Evolutionary conservation across 164 flowering plant species (phyloP), one percentile per base, ranked within the genome.

Genomic region (Saururus chinensis): DNA sequence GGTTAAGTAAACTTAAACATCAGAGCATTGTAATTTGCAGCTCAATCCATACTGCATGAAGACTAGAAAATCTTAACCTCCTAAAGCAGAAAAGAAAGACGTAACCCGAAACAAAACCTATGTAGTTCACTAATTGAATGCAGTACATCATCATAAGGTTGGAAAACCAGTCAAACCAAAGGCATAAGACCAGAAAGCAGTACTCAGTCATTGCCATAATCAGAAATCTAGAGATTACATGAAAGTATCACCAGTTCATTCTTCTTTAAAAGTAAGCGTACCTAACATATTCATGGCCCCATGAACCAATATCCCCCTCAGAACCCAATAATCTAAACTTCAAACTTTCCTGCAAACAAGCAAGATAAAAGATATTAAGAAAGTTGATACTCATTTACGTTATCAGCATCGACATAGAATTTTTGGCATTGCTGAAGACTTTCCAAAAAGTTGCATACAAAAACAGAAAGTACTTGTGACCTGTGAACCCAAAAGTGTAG

Each of bases 261-360:
- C 37, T 30, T 30, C 37, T 30, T 30, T 30, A 30, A 30, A 30
- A 30, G 37, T 22, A 56, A 64, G 42, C 73, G 75, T 53, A 88
- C 98, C 99, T 82, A 41, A 95, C 96, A 77, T 91, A 95, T 68
- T 95, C 99, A 80, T 95, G 97, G 48, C 99, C 99, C 99, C 99
- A 95, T n/a, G 97, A 95, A 56, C 97, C 97, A 71, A 91, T 91
- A 74, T 95, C 99, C 63, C 96, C 99, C 57, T 81, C 90, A 40
- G 99, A 87, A 62, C 99, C 99, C 72, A 85, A 57, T 61, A 95
- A 69, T 70, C 99, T 80, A 75, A 82, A 95, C 70, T 86, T 87
- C 25, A 95, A 73, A 70, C 97, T 91, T 64, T 89, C 99, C 99
- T 95, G 83, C 48, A 74, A 54, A 30, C 37, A 37, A 57, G 24